Conservation (phyloP, 805 yeast species). For the Candida manassasensis region DNA sequence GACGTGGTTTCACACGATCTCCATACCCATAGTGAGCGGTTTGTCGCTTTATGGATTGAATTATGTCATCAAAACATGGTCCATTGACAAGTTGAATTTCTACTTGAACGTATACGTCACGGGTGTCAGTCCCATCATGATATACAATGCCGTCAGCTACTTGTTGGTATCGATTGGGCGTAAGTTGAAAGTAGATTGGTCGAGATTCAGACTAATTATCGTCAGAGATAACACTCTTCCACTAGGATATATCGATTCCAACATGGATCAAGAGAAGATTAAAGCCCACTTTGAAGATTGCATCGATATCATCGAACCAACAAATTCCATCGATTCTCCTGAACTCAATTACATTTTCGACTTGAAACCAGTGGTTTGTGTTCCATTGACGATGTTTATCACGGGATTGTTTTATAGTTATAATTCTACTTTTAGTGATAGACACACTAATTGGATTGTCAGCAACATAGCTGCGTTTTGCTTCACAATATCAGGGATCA, state of each 20-base stretch:
- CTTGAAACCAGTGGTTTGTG: conserved; percentile 10
- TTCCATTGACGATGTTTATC: conserved; percentile 12
- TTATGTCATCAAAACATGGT: conserved; percentile 28
- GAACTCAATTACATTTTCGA: conserved; percentile 17
- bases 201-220: conserved; percentile 39
- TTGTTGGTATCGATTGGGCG: conserved; percentile 22
- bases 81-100: conserved; percentile 23
- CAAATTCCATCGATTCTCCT: not conserved
- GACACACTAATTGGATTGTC: conserved; percentile 14
- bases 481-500: conserved; percentile 42
- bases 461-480: conserved; percentile 40
- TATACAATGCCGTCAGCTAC: conserved; percentile 23
- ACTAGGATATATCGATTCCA: conserved; percentile 29
- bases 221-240: conserved; percentile 36
- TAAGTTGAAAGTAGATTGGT: conserved; percentile 20
- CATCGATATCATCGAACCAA: not conserved
- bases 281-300: conserved; percentile 19
- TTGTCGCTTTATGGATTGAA: conserved; percentile 34
- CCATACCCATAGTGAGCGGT: conserved; percentile 45
- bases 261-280: conserved; percentile 17
- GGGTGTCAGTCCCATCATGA: conserved; percentile 28
- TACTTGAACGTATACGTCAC: conserved; percentile 33
- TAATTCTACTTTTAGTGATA: conserved; percentile 9
- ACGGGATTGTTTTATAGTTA: conserved; percentile 4
- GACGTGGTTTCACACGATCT: conserved; percentile 5